Evolutionary conservation across 73 alveolate species (phyloP).

Genomic region (Paramecium primaurelia): DNA sequence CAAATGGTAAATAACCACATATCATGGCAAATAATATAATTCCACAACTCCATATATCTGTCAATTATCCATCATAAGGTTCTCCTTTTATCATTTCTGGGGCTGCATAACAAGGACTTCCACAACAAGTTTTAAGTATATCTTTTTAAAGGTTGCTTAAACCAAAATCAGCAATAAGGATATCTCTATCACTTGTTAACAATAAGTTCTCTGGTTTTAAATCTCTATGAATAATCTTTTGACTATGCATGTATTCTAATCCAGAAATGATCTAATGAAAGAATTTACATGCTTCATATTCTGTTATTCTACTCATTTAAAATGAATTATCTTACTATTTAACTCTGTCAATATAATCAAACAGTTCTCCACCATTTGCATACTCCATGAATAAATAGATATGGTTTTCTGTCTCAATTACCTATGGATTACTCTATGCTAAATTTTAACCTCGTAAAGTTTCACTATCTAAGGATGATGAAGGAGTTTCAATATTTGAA

Average conservation of each 20-base stretch:
- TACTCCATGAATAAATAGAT: constrained; percentile 91
- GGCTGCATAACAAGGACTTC: constrained; percentile 97
- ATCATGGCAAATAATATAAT: constrained; percentile 78
- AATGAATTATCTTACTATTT: neutral
- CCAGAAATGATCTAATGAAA: constrained; percentile 82
- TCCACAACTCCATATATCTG: constrained; percentile 84
- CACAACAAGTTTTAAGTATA: constrained; percentile 73
- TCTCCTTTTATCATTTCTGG: constrained; percentile 95
- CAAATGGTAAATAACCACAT: constrained; percentile 84
- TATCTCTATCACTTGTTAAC: constrained; percentile 12
- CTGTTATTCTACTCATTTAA: constrained; percentile 68
- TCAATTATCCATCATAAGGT: constrained; percentile 70
- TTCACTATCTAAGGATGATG: constrained; percentile 88
- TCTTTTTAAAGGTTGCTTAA: constrained; percentile 54
- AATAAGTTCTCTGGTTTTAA: constrained; percentile 66
- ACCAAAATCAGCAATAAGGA: constrained; percentile 68
- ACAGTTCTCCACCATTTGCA: constrained; percentile 94
- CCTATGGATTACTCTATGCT: constrained; percentile 15
- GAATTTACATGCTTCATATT: constrained; percentile 78
- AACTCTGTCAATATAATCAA: constrained; percentile 82
- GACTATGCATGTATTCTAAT: constrained; percentile 52
- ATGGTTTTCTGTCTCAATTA: constrained; percentile 70
- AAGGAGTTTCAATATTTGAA: constrained; percentile 85
- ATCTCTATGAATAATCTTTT: constrained; percentile 62
- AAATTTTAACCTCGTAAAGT: constrained; percentile 73